Percentiles rank a stretch among this genome's conserved stretches.
Evolutionary conservation across 2,329 filamentous ascomycete species (phyloP).

Genomic region (Apiospora aurea): DNA sequence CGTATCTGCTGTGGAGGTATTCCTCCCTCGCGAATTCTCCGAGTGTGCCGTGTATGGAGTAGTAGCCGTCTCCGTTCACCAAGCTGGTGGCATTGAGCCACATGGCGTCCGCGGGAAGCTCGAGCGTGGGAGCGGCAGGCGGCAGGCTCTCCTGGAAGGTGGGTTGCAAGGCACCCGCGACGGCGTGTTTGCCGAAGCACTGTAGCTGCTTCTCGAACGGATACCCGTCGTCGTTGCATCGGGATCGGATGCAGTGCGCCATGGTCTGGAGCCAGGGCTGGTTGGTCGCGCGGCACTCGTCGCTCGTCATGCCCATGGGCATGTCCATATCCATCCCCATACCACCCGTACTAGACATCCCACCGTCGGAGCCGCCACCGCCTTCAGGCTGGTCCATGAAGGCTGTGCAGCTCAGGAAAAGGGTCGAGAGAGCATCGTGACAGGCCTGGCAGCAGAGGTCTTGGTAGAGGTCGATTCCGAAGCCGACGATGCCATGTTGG

Average conservation of each 20-base stretch:
- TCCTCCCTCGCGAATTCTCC: conserved; percentile 40
- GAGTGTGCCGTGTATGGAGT: conserved; percentile 37
- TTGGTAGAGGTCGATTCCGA: conserved; percentile 39
- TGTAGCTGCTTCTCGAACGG: conserved; percentile 35
- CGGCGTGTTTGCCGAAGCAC: conserved; percentile 38
- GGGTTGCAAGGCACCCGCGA: conserved; percentile 32
- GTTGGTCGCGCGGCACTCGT: conserved; percentile 32
- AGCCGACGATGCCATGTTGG: conserved; percentile 37
- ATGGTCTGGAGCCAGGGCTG: conserved; percentile 33
- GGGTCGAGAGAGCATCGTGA: conserved; percentile 36
- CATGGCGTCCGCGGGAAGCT: conserved; percentile 35
- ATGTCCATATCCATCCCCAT: conserved; percentile 36
- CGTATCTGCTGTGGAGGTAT: conserved; percentile 39
- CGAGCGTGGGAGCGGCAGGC: conserved; percentile 30
- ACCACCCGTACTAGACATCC: conserved; percentile 29
- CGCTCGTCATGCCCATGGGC: conserved; percentile 32
- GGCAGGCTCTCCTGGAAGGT: conserved; percentile 39
- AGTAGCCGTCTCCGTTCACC: conserved; percentile 38
- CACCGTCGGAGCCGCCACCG: background rate
- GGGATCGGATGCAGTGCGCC: conserved; percentile 33
- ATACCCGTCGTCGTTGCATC: conserved; percentile 30
- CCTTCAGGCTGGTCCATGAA: conserved; percentile 27
- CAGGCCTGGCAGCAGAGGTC: conserved; percentile 39
- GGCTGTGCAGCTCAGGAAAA: conserved; percentile 39
- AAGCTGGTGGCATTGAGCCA: conserved; percentile 42